Evolutionary conservation across 495 filamentous ascomycete genomes (phyloP), one percentile per base, ranked within the genome.

Genomic region (Aspergillus carlsbadensis): DNA sequence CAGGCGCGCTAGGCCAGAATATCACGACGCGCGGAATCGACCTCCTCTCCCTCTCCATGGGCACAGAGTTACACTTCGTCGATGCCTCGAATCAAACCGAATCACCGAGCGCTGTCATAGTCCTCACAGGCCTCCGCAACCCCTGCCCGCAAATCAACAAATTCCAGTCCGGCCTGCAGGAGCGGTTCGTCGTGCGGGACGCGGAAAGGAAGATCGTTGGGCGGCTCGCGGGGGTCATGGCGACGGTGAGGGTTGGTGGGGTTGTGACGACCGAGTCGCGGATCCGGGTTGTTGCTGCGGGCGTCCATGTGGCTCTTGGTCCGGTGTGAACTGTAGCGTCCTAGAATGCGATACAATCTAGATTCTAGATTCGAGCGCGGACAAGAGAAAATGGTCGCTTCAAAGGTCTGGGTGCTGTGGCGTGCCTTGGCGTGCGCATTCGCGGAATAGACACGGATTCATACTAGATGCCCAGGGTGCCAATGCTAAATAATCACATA

Each of bases 201-300:
- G 49, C 24, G 5, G 42, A 41, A 0, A 11, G 51, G 15, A 17
- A 24, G 13, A 46, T 59, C 35, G 17, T 47, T 7, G 31, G n/a
- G 17, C 29, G 57, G n/a, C 20, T 59, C 35, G 57, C 57, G 21
- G 57, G 57, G 18, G 57, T 59, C 29, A 59, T 59, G 57, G 33
- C 26, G 5, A 50, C 36, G 4, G 57, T 59, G 1, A 47, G 50
- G 36, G 10, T 15, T 13, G 57, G 57, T 4, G 57, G 57, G 2
- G 42, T 34, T 2, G 10, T 59, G 3, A 34, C 3, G 22, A n/a
- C 44, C 4, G 57, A 43, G 5, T 54, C 54, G 57, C 10, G 43
- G 3, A 40, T 54, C 39, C 20, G 11, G 21, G 35, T 59, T 8
- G 43, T 37, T 1, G 41, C 18, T 21, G 42, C 50, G n/a, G 42